Evolutionary conservation across 176 grass and related monocot species (phyloP), one percentile per base, ranked within the genome.

Genomic region (Rhynchospora tenuis): DNA sequence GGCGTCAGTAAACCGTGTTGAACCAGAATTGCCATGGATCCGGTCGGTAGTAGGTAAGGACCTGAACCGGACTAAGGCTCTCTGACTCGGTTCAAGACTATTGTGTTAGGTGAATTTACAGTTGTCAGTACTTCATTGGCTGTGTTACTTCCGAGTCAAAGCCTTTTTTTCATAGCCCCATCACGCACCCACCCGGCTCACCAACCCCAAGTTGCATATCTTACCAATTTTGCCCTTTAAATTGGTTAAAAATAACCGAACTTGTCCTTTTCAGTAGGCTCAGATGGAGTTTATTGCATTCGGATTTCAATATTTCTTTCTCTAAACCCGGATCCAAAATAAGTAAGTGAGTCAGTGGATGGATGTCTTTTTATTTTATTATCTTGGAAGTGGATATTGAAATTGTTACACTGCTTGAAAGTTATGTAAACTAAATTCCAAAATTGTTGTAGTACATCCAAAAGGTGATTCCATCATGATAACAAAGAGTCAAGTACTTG

Each of bases 1-100:
- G 80, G 54, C 38, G 23, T 82, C 80, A 82, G 23, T 28, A 47
- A 66, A 81, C 42, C 57, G 58, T 47, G 54, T 81, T 63, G 79
- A 81, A 81, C 59, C 42, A 47, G 33, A 23, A 14, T 26, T 50
- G 5, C 7, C 26, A 3, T 27, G 22, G 13, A 56, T 68, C 80
- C 22, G 57, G 59, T 67, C 9, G 59, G 38, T 16, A 31, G 61
- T 82, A 64, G 59, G 80, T 82, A 47, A 66, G 47, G 62, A 48
- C 1, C 28, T 10, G 17, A 81, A 63, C 58, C 58, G 78, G 17
- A 51, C 80, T 20, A 45, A 52, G 0, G 23, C 44, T 10, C 10
- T 82, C 61, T 48, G 38, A 64, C n/a, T 13, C 60, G 45, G 80
- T 64, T 50, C 19, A n/a, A 45, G 45, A 0, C 63, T 68, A 7